Percentiles rank a stretch among this genome's conserved stretches.
phyloP scores from a whole-genome alignment of 75 land plant species.

The Pinus taeda region DNA sequence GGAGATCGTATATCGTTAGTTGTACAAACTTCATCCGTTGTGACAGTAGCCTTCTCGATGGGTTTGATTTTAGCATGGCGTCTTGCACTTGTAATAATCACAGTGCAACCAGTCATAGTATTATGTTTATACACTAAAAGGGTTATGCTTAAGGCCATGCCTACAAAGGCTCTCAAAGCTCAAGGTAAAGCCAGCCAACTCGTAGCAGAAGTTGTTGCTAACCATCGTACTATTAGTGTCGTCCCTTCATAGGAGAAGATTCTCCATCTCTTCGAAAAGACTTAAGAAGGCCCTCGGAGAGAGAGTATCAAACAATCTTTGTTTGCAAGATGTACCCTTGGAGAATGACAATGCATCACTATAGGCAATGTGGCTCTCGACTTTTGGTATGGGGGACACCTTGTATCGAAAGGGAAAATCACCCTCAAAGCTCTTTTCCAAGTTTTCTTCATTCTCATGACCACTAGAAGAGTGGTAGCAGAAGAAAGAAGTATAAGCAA shows the following conservation, averaged over 20 bases:
- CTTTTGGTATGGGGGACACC: slow-evolving; percentile 82
- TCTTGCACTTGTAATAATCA: too few species aligned
- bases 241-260: slow-evolving; percentile 65
- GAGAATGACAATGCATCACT: slow-evolving; percentile 38
- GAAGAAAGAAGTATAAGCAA: slow-evolving; percentile 85
- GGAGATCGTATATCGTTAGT: slow-evolving; percentile 72
- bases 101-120: too few species aligned
- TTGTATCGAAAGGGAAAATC: slow-evolving; percentile 38
- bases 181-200: slow-evolving; percentile 71
- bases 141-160: too few species aligned
- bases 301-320: slow-evolving; percentile 49
- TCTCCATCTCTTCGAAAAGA: slow-evolving; percentile 38
- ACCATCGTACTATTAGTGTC: slow-evolving; percentile 73
- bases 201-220: slow-evolving; percentile 73
- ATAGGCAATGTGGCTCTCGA: slow-evolving; percentile 53
- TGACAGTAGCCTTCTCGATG: slow-evolving; percentile 51
- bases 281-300: slow-evolving; percentile 39
- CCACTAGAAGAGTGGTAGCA: slow-evolving; percentile 77
- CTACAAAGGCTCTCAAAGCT: too few species aligned
- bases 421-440: slow-evolving; percentile 47
- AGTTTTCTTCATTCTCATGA: slow-evolving; percentile 72
- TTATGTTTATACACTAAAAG: too few species aligned
- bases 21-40: slow-evolving; percentile 63
- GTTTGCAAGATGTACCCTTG: slow-evolving; percentile 64
- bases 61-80: slow-evolving; percentile 62